Evolutionary conservation across 2,329 filamentous ascomycete genomes (phyloP).

Genomic region (Myriosclerotinia curreyana): DNA sequence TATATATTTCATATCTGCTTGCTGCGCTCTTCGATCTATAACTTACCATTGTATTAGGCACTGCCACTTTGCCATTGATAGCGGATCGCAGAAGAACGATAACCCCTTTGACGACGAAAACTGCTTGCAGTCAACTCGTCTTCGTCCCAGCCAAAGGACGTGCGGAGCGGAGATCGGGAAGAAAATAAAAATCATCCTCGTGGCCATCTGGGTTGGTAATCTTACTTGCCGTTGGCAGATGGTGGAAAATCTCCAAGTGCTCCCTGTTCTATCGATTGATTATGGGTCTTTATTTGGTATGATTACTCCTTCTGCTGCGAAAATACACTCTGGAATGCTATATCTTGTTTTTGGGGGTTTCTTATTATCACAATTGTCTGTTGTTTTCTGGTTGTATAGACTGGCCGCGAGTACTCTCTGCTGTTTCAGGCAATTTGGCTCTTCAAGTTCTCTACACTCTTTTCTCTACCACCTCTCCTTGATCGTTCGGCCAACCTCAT

Average conservation of each 20-base stretch:
- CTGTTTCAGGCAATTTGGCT: background rate
- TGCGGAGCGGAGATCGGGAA: no score
- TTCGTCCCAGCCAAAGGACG: no score
- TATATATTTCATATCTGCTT: background rate
- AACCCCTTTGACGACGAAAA: no score
- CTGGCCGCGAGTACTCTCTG: background rate
- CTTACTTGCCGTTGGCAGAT: constrained; percentile 49
- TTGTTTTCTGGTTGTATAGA: background rate
- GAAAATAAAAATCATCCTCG: constrained; percentile 37
- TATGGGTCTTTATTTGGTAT: background rate
- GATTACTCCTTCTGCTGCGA: background rate
- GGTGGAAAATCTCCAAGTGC: constrained; percentile 28
- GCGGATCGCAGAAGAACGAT: no score
- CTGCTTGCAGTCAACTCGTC: no score
- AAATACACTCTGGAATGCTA: background rate
- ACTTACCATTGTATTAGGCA: constrained; percentile 22
- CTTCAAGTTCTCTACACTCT: no score
- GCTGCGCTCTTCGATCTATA: background rate
- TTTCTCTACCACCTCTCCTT: no score
- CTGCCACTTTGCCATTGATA: constrained; percentile 28
- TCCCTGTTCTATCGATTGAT: background rate
- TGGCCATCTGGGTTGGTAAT: constrained; percentile 51
- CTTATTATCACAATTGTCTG: background rate
- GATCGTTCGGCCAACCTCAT: no score
- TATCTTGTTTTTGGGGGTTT: background rate